Conservation (phyloP, 1,284 basidiomycete species). For the Heterobasidion irregulare region DNA sequence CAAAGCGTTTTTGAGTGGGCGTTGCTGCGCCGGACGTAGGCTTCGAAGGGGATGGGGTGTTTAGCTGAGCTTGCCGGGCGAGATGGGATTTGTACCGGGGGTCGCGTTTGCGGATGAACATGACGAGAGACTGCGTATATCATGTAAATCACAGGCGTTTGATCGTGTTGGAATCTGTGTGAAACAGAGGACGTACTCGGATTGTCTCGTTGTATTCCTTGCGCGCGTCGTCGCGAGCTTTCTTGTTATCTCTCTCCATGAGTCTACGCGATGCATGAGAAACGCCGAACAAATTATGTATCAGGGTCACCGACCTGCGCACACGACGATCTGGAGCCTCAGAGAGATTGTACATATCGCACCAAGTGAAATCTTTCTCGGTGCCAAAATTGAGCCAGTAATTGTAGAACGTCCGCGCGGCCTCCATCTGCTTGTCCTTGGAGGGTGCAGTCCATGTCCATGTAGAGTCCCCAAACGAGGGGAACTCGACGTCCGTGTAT, state of each 20-base stretch:
- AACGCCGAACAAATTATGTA: too few species aligned
- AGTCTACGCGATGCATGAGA: slow-evolving; percentile 35
- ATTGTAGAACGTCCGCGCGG: slow-evolving; percentile 75
- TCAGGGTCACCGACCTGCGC: slow-evolving; percentile 43
- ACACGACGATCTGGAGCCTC: slow-evolving; percentile 86
- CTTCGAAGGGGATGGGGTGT: slow-evolving; percentile 22
- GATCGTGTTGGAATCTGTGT: not conserved
- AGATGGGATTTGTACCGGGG: slow-evolving; percentile 81
- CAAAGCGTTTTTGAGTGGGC: slow-evolving; percentile 7
- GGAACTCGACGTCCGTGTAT: slow-evolving; percentile 50
- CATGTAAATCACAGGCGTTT: not conserved
- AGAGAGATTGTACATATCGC: slow-evolving; percentile 74
- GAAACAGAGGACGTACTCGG: slow-evolving; percentile 40
- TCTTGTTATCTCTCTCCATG: slow-evolving; percentile 97
- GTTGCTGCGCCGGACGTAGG: slow-evolving; percentile 10
- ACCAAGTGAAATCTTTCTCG: slow-evolving; percentile 87
- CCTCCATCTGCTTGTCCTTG: slow-evolving; percentile 31
- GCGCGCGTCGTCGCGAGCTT: slow-evolving; percentile 78
- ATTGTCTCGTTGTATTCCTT: slow-evolving; percentile 93
- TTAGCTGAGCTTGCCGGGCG: slow-evolving; percentile 35
- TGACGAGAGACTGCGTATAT: slow-evolving; percentile 59
- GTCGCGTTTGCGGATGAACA: slow-evolving; percentile 90
- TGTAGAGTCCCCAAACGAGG: slow-evolving; percentile 77
- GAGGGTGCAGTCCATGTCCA: slow-evolving; percentile 60
- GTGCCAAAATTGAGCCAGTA: slow-evolving; percentile 87